Percentiles rank a stretch among this genome's conserved stretches.
These are phyloP conservation scores for Chara braunii DNA, from an alignment of 139 green algal genomes.

Conservation along the genomic window DNA sequence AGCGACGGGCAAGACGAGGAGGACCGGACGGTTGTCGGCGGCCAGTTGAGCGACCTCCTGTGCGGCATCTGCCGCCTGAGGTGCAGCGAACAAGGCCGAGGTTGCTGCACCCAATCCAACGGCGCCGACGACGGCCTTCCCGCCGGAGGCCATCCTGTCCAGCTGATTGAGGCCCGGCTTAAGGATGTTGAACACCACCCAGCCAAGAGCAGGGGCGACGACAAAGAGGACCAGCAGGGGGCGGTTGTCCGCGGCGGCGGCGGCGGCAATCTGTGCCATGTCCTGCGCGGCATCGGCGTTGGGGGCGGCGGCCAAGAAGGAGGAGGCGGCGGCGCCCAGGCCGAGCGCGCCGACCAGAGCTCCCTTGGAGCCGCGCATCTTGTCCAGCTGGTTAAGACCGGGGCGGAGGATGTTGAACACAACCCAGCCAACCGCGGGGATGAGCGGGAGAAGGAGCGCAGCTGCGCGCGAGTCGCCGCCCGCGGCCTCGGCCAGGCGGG, in stretches of 20 bases:
- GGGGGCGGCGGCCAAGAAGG: conserved; percentile 2
- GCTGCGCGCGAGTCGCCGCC: conserved; percentile 51
- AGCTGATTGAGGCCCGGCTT: conserved; percentile 55
- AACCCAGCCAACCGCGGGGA: conserved; percentile 64
- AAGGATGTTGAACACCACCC: conserved; percentile 72
- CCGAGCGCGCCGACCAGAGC: conserved; percentile 13
- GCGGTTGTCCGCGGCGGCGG: not conserved
- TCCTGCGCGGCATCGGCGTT: conserved; percentile 45
- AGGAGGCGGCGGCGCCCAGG: conserved; percentile 17
- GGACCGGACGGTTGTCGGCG: conserved; percentile 52
- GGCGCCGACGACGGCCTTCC: conserved; percentile 12
- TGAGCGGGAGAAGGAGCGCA: conserved; percentile 47
- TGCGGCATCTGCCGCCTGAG: conserved; percentile 15
- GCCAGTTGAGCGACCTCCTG: conserved; percentile 65
- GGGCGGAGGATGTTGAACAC: conserved; percentile 67
- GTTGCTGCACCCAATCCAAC: not conserved
- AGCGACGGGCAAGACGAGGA: conserved; percentile 51
- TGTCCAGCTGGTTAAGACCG: conserved; percentile 54
- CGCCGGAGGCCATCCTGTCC: conserved; percentile 47
- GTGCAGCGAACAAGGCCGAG: conserved; percentile 4
- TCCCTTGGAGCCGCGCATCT: conserved; percentile 50
- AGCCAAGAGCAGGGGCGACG: conserved; percentile 51
- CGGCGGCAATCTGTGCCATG: conserved; percentile 54
- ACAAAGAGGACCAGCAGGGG: not conserved
- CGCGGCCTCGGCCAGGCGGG: conserved; percentile 52